Evolutionary conservation across 768 basidiomycete genomes (phyloP).

Genomic region (Chlorophyllum brunneum): DNA sequence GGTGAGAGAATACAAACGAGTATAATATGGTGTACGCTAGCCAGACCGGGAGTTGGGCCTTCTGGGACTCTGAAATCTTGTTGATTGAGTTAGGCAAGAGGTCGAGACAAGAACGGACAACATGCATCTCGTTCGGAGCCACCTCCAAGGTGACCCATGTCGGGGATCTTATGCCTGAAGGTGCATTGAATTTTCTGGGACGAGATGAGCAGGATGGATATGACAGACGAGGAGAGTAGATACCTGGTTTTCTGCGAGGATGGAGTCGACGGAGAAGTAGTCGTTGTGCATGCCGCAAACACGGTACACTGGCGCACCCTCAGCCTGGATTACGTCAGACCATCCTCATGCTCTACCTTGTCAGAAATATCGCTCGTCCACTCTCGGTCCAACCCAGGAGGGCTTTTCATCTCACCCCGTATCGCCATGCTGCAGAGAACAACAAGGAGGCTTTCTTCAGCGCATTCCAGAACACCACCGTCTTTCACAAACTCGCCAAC

Average conservation of each 20-base stretch:
- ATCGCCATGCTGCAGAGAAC: slow-evolving; percentile 7
- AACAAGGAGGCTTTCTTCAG: slow-evolving; percentile 10
- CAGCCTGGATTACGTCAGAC: slow-evolving; percentile 14
- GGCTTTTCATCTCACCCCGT: slow-evolving; percentile 13
- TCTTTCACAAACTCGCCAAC: slow-evolving; percentile 44
- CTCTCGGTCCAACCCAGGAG: slow-evolving; percentile 8
- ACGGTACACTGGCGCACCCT: not conserved
- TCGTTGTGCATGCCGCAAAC: slow-evolving; percentile 70
- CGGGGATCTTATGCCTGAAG: slow-evolving; percentile 80
- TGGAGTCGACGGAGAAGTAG: slow-evolving; percentile 89
- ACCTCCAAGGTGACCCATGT: slow-evolving; percentile 87
- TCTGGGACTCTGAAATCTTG: slow-evolving; percentile 75
- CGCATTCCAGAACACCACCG: slow-evolving; percentile 35
- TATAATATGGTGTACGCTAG: slow-evolving; percentile 82
- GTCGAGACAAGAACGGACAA: slow-evolving; percentile 11
- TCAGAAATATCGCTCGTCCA: slow-evolving; percentile 5
- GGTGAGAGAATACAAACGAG: slow-evolving; percentile 45
- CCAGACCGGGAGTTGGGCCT: slow-evolving; percentile 87
- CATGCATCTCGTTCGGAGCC: slow-evolving; percentile 80
- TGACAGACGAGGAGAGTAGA: slow-evolving; percentile 7
- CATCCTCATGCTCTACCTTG: slow-evolving; percentile 9
- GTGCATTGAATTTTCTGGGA: slow-evolving; percentile 88
- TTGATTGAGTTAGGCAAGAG: not conserved
- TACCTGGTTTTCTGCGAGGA: slow-evolving; percentile 89
- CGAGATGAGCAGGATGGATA: not conserved